Evolutionary conservation across 2,329 filamentous ascomycete species (phyloP), one percentile per base, ranked within the genome.

Genomic region (Tolypocladium inflatum): DNA sequence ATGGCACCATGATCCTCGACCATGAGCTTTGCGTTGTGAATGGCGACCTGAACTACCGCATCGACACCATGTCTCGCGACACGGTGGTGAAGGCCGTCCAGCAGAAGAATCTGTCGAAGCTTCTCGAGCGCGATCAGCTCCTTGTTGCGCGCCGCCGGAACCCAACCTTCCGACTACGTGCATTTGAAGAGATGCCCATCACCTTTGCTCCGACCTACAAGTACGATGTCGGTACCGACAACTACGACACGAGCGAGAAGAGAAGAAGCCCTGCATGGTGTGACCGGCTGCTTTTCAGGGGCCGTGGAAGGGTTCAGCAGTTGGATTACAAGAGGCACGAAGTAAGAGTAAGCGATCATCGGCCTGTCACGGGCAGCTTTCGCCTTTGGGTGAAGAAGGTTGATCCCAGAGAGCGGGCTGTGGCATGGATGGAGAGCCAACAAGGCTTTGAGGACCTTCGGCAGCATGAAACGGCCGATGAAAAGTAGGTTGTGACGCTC

Each of bases 11-110:
- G 87, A 90, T 99, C 59, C 80, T 97, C 59, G 94, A 99, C 68
- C 94, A 99, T 68, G 94, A 99, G 73, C 88, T 99, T n/a, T 97
- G 93, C 71, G 85, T 99, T 54, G 76, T 97, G 48, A 97, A 97
- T 66, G 94, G 94, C 35, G 94, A 99, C 70, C 80, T 99, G 55
- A 99, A 99, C 74, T 99, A 99, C 72, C 91, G 94, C 61, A 97
- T 99, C 67, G 94, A 99, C 71, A 91, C 92, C 30, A 97, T 97
- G 84, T 91, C 91, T 21, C 89, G 94, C 55, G 91, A 97, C 67
- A 91, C 90, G 0, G 93, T 99, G 3, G 88, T 97, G 57, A 87
- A 87, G 60, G 91, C 91, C 1, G 84, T 97, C 55, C 87, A 89
- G 62, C 81, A 87, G 48, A 87, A 88, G 61, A 96, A 97, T 64